These are phyloP conservation scores for Staphylotrichum longicolle DNA, from an alignment of 495 filamentous ascomycete species.

Conservation along the genomic window DNA sequence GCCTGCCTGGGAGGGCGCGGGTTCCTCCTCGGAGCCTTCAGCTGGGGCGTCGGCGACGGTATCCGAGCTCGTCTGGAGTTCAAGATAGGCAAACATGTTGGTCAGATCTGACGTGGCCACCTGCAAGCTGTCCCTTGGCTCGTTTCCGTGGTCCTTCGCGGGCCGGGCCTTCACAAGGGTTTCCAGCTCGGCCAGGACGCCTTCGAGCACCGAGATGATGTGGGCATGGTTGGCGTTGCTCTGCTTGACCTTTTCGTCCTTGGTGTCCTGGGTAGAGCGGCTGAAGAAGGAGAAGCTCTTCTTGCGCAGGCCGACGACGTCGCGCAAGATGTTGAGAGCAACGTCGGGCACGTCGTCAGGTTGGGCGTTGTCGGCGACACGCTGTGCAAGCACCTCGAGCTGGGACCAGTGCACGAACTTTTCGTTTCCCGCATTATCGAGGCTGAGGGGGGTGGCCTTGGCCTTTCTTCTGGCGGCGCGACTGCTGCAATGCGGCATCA, in stretches of 20 bases:
- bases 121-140: not conserved
- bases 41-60: slow-evolving; percentile 10
- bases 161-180: slow-evolving; percentile 7
- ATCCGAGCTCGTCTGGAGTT: slow-evolving; percentile 20
- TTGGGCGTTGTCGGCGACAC: slow-evolving; percentile 22
- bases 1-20: not conserved
- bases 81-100: slow-evolving; percentile 33
- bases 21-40: slow-evolving; percentile 15
- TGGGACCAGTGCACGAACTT: slow-evolving; percentile 26
- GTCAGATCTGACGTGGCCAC: slow-evolving; percentile 24
- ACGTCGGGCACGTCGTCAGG: slow-evolving; percentile 30
- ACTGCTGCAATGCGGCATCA: not conserved
- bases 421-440: slow-evolving; percentile 2
- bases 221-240: slow-evolving; percentile 29
- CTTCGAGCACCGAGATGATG: slow-evolving; percentile 31
- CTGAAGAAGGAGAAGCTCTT: slow-evolving; percentile 29
- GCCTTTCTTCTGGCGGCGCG: slow-evolving; percentile 19
- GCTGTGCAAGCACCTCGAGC: slow-evolving; percentile 26
- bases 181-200: slow-evolving; percentile 28
- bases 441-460: slow-evolving; percentile 8
- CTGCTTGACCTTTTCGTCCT: slow-evolving; percentile 22
- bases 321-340: slow-evolving; percentile 29
- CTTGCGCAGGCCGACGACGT: slow-evolving; percentile 33
- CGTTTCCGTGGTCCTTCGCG: not conserved
- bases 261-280: slow-evolving; percentile 17